Conservation (phyloP, 2,329 filamentous ascomycete species). For the Penicillium oxalicum region DNA sequence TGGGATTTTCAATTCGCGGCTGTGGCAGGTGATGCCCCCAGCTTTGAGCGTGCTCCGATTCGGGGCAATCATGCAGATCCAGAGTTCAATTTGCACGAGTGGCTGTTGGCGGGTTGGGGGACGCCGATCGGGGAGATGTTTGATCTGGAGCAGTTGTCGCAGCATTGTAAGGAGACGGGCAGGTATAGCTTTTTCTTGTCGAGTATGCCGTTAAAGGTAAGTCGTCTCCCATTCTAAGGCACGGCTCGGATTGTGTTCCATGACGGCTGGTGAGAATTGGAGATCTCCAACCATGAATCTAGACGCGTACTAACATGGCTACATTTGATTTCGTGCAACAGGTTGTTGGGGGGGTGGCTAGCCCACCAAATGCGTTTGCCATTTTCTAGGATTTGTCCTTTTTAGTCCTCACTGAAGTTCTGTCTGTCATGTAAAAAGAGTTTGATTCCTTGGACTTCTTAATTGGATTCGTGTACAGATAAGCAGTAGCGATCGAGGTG, state of each 20-base stretch:
- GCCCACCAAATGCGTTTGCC: constrained; percentile 21
- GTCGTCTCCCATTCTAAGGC: neutral
- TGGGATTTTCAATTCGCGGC: constrained; percentile 34
- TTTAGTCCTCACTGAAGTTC: no score
- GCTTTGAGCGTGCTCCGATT: constrained; percentile 27
- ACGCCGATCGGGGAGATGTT: constrained; percentile 33
- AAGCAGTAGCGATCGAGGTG: no score
- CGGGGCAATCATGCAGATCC: constrained; percentile 20
- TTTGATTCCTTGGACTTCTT: no score
- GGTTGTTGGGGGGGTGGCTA: constrained; percentile 21
- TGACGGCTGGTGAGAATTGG: no score
- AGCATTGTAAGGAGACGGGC: constrained; percentile 24
- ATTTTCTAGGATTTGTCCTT: constrained; percentile 10
- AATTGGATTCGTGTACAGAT: no score
- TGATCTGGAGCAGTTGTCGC: constrained; percentile 29
- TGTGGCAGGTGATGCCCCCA: constrained; percentile 30
- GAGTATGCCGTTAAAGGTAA: constrained; percentile 29
- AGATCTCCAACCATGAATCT: no score
- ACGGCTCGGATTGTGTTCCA: neutral
- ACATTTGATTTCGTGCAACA: neutral
- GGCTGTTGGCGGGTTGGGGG: constrained; percentile 27
- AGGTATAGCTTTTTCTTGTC: constrained; percentile 32
- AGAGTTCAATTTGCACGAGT: constrained; percentile 27
- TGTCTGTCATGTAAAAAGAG: no score
- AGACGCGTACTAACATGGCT: no score